A percentile compares a stretch with the other conserved stretches of the same genome.
Conservation (phyloP, 2,329 filamentous ascomycete genomes). For the Fusarium falciforme region DNA sequence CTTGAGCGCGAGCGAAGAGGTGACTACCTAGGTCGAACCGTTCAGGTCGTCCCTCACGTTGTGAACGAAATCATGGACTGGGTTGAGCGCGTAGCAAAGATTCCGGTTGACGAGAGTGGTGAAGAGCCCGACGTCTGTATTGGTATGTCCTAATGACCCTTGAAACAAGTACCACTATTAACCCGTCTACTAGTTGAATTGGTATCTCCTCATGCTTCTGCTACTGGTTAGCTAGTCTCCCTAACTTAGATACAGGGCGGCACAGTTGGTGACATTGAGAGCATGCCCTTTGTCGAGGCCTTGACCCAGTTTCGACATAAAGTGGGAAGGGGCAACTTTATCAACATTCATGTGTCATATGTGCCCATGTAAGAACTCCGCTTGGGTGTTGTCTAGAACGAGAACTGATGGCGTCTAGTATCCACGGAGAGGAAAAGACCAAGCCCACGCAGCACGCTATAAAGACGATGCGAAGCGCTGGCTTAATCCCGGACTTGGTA, state of each 20-base stretch:
- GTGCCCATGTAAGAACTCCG: conserved; percentile 70
- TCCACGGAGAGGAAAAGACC: conserved; percentile 83
- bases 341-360: conserved; percentile 89
- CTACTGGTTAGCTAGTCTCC: neutral
- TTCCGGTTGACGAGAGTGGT: conserved; percentile 86
- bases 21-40: conserved; percentile 75
- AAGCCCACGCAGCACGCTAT: conserved; percentile 96
- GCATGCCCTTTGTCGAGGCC: conserved; percentile 87
- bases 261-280: conserved; percentile 84
- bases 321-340: conserved; percentile 81
- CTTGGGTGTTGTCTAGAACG: neutral
- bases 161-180: neutral
- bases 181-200: conserved; percentile 16
- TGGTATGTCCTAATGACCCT: conserved; percentile 61
- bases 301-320: conserved; percentile 73
- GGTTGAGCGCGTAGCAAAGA: conserved; percentile 85
- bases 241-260: conserved; percentile 54
- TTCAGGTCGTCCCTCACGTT: conserved; percentile 78
- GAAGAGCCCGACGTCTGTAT: conserved; percentile 92
- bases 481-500: conserved; percentile 77
- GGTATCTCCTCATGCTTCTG: conserved; percentile 39
- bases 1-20: conserved; percentile 69
- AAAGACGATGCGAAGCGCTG: conserved; percentile 82
- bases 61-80: conserved; percentile 84
- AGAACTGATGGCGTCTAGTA: neutral